Evolutionary conservation across 2,329 filamentous ascomycete species (phyloP), one percentile per base, ranked within the genome.

Genomic region (Trichoderma sp.): DNA sequence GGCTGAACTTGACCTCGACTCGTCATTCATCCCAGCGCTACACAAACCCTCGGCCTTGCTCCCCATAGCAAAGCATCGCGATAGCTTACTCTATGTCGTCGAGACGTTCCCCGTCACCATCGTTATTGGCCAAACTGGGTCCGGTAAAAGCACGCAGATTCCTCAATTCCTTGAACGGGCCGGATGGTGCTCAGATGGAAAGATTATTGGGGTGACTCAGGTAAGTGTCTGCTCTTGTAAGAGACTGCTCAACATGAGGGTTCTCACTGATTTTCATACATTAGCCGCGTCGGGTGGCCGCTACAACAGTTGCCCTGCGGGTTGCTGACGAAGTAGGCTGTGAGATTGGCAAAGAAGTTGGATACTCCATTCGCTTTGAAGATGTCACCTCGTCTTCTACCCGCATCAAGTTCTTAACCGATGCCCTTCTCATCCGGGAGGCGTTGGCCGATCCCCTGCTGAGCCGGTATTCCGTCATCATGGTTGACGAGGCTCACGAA

Each of bases 401-500:
- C 1, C 88, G 88, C 63, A 94, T 99, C 81, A 97, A 99, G 77
- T 98, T 98, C 76, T 81, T 98, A 70, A 99, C 94, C 0, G 95
- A 99, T 80, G 94, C 94, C 0, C 84, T 99, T 58, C 85, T 99
- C 35, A 88, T 99, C 64, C 85, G 94, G 74, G 95, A 99, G 80
- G 95, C 94, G 32, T 85, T 99, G 5, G 92, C 97, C 4, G 95
- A 99, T 78, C 95, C 95, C 13, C 81, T 98, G 4, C 81, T 99
- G 39, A 95, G 92, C 22, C 87, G 93, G 12, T 99, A 99, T 77
- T 96, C 93, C 0, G 91, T 97, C 53, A 92, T 99, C 73, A 97
- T 99, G 93, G 91, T 99, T 8, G 95, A 99, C 76, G 94, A 98
- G 80, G 95, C 94, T 7, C 95, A 99, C 76, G 94, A 98, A 79